Evolutionary conservation across 202 grass and related monocot genomes (phyloP).

Genomic region (Setaria viridis): DNA sequence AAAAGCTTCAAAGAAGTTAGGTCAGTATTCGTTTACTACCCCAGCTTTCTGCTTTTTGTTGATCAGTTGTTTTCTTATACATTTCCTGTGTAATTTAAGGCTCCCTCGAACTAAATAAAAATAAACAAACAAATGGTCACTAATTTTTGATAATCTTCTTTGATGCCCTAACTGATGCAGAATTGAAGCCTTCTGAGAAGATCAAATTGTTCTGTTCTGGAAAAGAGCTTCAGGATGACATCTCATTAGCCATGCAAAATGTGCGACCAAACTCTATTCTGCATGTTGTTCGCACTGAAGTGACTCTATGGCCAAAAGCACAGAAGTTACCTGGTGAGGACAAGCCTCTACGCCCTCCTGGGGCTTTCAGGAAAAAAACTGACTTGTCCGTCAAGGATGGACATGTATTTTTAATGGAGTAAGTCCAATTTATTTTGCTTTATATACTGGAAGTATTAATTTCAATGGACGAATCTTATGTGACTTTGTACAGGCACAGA

Average conservation of each 20-base stretch:
- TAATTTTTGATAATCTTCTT: slow-evolving; percentile 25
- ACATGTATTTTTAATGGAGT: slow-evolving; percentile 97
- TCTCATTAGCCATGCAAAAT: slow-evolving; percentile 69
- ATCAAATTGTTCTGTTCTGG: slow-evolving; percentile 81
- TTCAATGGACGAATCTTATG: neutral
- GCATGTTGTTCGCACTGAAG: slow-evolving; percentile 81
- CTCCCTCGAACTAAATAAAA: too few species aligned
- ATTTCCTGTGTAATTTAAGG: neutral
- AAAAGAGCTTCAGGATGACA: slow-evolving; percentile 83
- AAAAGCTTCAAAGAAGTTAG: slow-evolving; percentile 95
- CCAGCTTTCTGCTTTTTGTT: slow-evolving; percentile 5
- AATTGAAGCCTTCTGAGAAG: slow-evolving; percentile 80
- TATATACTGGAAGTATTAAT: slow-evolving; percentile 17
- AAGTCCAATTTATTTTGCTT: slow-evolving; percentile 54
- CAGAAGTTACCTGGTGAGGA: slow-evolving; percentile 91
- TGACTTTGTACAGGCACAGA: neutral
- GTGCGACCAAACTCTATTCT: slow-evolving; percentile 84
- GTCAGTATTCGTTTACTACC: slow-evolving; percentile 53
- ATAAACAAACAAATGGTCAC: slow-evolving; percentile 2
- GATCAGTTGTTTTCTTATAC: slow-evolving; percentile 20
- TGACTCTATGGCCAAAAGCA: slow-evolving; percentile 91
- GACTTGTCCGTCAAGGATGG: slow-evolving; percentile 95
- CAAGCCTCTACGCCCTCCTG: slow-evolving; percentile 79
- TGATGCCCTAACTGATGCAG: slow-evolving; percentile 56
- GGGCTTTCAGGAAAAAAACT: slow-evolving; percentile 92